phyloP scores from a whole-genome alignment of 208 protist species.

The Trypanosomatidae sp. region DNA sequence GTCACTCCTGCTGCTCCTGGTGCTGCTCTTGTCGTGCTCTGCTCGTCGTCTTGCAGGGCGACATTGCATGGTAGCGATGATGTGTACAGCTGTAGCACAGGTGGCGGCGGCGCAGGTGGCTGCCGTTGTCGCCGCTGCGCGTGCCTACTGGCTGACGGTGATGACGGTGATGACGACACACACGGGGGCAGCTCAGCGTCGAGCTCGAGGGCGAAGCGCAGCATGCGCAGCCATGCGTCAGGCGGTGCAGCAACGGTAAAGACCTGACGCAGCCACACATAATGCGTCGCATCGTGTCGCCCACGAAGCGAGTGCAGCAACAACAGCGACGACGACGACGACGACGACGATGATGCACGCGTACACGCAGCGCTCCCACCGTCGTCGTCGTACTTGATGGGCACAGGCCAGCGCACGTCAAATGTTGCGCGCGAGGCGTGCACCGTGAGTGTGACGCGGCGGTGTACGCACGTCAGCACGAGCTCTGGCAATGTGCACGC shows the following conservation, averaged over 20 bases:
- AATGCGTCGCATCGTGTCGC: conserved; percentile 5
- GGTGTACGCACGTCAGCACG: conserved; percentile 63
- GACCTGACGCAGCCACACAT: conserved; percentile 40
- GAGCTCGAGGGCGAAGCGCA: conserved; percentile 37
- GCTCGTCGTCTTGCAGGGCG: too few relatives aligned
- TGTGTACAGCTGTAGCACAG: too few relatives aligned
- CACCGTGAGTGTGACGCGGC: conserved; percentile 50
- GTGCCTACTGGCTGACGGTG: too few relatives aligned
- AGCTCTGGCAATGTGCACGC: too few relatives aligned
- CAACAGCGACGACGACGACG: not conserved
- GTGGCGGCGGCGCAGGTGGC: too few relatives aligned
- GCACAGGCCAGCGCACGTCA: conserved; percentile 70
- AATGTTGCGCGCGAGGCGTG: conserved; percentile 44
- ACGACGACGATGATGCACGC: conserved; percentile 2
- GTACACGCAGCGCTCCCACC: too few relatives aligned
- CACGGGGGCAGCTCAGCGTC: conserved; percentile 11
- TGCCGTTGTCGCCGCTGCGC: too few relatives aligned
- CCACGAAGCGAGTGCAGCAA: too few relatives aligned
- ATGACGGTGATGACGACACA: too few relatives aligned
- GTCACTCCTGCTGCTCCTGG: too few relatives aligned
- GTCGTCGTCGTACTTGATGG: conserved; percentile 23
- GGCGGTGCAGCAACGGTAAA: conserved; percentile 50
- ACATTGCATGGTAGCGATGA: too few relatives aligned
- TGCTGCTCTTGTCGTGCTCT: too few relatives aligned
- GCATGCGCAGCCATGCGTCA: conserved; percentile 40